Evolutionary conservation across 1,284 basidiomycete genomes (phyloP).

Genomic region (Sanghuangporus sanghuang): DNA sequence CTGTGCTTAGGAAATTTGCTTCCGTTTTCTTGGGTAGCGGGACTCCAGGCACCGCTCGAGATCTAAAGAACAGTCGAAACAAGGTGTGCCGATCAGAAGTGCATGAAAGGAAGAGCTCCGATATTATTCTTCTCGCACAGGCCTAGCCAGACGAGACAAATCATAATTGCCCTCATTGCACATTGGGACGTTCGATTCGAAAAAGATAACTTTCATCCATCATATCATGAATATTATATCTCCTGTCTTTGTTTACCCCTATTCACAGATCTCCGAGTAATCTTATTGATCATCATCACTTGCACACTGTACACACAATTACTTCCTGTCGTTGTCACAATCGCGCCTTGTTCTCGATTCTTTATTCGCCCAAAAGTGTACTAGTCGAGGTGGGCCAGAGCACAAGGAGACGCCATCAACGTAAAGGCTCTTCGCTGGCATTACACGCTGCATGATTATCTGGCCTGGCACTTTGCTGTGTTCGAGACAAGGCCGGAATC

Average conservation of each 20-base stretch:
- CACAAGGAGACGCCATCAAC: neutral
- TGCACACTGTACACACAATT: no score
- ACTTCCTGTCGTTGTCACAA: no score
- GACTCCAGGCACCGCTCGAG: neutral
- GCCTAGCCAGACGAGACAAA: neutral
- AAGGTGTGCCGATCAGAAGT: constrained; percentile 5
- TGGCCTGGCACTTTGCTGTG: neutral
- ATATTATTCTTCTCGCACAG: neutral
- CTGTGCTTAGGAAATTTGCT: neutral
- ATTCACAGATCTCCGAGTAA: no score
- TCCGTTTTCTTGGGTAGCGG: neutral
- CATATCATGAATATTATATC: no score
- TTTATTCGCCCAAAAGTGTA: neutral
- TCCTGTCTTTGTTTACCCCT: no score
- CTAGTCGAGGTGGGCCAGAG: neutral
- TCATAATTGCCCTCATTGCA: neutral
- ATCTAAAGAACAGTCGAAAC: neutral
- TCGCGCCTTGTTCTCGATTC: no score
- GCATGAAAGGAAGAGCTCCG: neutral
- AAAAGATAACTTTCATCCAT: no score
- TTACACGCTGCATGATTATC: neutral
- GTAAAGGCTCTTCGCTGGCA: neutral
- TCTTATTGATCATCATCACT: no score
- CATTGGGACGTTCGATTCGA: no score
- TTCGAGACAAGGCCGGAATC: neutral